These are phyloP conservation scores for Mikania micrantha DNA, from an alignment of 129 eudicot genomes.

Conservation along the genomic window DNA sequence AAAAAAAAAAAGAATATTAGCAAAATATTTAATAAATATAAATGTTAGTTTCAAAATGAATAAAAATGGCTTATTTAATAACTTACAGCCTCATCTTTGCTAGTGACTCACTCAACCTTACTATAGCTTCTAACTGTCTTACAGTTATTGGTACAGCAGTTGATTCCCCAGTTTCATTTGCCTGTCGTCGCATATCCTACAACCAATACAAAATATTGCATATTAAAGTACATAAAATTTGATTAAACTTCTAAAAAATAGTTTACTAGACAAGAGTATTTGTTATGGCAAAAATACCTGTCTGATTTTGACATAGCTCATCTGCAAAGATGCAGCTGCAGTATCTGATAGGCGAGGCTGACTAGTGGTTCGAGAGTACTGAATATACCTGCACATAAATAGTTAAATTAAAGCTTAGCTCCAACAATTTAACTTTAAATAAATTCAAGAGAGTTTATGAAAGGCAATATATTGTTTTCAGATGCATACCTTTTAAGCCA, in stretches of 20 bases:
- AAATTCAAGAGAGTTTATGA: neutral
- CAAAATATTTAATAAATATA: neutral
- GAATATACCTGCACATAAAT: conserved; percentile 67
- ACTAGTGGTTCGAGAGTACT: conserved; percentile 70
- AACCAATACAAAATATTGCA: neutral
- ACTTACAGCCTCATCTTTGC: conserved; percentile 96
- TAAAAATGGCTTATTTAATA: neutral
- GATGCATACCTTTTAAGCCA: conserved; percentile 77
- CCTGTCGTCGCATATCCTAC: conserved; percentile 93
- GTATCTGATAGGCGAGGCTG: conserved; percentile 85
- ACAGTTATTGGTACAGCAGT: conserved; percentile 98
- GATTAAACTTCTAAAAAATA: neutral
- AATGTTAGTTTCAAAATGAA: neutral
- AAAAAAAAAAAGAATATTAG: neutral
- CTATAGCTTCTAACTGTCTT: conserved; percentile 96
- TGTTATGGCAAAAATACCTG: conserved; percentile 52
- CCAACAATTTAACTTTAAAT: neutral
- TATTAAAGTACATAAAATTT: neutral
- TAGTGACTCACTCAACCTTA: conserved; percentile 90
- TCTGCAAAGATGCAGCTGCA: conserved; percentile 78
- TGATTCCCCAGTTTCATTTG: conserved; percentile 93
- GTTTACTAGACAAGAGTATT: neutral
- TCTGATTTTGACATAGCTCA: conserved; percentile 80
- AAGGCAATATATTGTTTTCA: neutral
- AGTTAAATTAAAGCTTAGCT: neutral